phyloP scores from a whole-genome alignment of 1,284 basidiomycete genomes.

The Sporisorium graminicola region DNA sequence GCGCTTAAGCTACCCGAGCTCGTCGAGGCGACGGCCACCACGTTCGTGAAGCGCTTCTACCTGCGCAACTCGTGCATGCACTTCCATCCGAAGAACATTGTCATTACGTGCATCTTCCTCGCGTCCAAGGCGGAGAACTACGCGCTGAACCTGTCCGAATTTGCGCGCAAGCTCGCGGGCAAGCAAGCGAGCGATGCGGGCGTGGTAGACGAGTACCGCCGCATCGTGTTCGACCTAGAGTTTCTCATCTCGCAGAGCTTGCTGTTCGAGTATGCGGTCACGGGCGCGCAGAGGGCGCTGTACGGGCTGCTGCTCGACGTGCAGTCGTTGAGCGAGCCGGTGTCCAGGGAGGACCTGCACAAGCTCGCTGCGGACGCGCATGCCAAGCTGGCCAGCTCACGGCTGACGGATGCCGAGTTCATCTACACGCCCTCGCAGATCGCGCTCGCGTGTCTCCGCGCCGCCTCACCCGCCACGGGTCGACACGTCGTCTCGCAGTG shows the following conservation, averaged over 20 bases:
- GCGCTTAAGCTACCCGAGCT: conserved; percentile 89
- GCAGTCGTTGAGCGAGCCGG: conserved; percentile 75
- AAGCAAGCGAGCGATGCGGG: conserved; percentile 76
- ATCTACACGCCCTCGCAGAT: conserved; percentile 93
- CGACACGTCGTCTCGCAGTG: conserved; percentile 77
- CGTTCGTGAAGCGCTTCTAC: conserved; percentile 96
- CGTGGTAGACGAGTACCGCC: conserved; percentile 74
- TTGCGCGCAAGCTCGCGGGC: conserved; percentile 73
- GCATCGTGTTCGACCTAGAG: conserved; percentile 90
- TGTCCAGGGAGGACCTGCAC: conserved; percentile 39
- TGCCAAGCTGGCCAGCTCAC: conserved; percentile 72
- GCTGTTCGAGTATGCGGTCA: conserved; percentile 90
- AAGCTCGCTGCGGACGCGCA: conserved; percentile 40
- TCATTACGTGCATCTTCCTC: conserved; percentile 88
- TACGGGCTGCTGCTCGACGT: conserved; percentile 92
- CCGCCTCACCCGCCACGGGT: conserved; percentile 11
- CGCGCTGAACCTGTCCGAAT: conserved; percentile 85
- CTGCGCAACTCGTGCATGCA: conserved; percentile 98
- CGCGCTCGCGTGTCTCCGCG: conserved; percentile 80
- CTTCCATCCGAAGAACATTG: conserved; percentile 97
- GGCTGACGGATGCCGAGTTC: conserved; percentile 91
- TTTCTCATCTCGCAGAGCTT: conserved; percentile 94
- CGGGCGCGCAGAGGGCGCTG: conserved; percentile 88
- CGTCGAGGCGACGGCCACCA: conserved; percentile 90
- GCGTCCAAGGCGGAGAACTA: conserved; percentile 97